Evolutionary conservation across 306 rosid species (phyloP).

Genomic region (Acacia acuminata): DNA sequence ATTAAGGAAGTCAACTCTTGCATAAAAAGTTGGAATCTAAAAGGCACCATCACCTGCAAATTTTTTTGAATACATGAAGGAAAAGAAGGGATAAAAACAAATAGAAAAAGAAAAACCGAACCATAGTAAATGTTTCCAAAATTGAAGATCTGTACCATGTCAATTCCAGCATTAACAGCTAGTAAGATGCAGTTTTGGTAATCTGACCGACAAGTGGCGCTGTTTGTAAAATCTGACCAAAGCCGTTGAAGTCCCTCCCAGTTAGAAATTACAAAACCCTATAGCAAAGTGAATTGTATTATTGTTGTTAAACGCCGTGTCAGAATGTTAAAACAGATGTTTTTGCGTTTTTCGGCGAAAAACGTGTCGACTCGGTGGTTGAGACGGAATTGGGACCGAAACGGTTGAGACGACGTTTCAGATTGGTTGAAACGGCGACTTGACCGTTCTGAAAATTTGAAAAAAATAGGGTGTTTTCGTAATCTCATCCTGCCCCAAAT

Average conservation of each 20-base stretch:
- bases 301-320: too few relatives aligned
- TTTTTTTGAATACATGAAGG: constrained; percentile 26
- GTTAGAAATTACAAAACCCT: constrained; percentile 87
- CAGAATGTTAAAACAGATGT: too few relatives aligned
- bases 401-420: too few relatives aligned
- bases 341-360: too few relatives aligned
- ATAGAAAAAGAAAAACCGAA: neutral
- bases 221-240: neutral
- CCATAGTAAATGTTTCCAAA: neutral
- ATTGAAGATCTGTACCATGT: constrained; percentile 63
- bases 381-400: too few relatives aligned
- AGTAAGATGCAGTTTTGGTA: constrained; percentile 63
- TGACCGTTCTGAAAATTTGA: too few relatives aligned
- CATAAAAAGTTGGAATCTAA: constrained; percentile 49
- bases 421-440: too few relatives aligned
- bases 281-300: constrained; percentile 29
- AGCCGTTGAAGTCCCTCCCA: constrained; percentile 80
- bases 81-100: neutral
- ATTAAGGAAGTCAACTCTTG: constrained; percentile 57
- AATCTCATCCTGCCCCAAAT: too few relatives aligned
- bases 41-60: constrained; percentile 83
- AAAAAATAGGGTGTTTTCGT: too few relatives aligned
- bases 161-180: constrained; percentile 78
- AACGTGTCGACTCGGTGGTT: too few relatives aligned
- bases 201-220: constrained; percentile 54